phyloP scores from a whole-genome alignment of 441 rosid genomes.

The Euphorbia corollata region DNA sequence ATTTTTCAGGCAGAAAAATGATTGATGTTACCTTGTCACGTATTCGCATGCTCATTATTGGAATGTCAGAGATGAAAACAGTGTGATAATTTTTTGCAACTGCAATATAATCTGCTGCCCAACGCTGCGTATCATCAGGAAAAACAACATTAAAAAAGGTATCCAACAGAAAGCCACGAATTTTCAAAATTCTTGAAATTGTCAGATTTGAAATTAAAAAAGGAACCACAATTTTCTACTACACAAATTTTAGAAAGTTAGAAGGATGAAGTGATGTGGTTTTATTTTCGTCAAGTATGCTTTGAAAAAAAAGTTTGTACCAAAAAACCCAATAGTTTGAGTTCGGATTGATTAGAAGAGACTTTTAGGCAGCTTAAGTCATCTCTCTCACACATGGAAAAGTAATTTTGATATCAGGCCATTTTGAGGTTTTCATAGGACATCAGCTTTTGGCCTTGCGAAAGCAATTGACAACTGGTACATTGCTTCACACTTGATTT shows the following conservation, averaged over 20 bases:
- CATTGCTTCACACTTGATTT: background rate
- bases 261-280: background rate
- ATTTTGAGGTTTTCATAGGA: no score
- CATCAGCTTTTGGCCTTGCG: no score
- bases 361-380: background rate
- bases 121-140: slow-evolving; percentile 35
- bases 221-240: background rate
- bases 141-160: background rate
- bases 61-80: slow-evolving; percentile 69
- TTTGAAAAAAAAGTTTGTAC: background rate
- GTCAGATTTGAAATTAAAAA: background rate
- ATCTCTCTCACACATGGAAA: background rate
- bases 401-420: background rate
- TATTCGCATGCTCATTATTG: slow-evolving; percentile 74
- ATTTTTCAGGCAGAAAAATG: background rate
- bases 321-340: no score
- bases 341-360: background rate
- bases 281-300: background rate
- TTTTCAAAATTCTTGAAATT: background rate
- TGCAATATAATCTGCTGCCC: slow-evolving; percentile 95
- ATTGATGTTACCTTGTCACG: slow-evolving; percentile 60
- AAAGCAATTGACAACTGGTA: no score
- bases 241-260: background rate
- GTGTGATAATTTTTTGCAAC: slow-evolving; percentile 72
- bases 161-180: background rate